Base-by-base conservation (phyloP, 805 yeast species). In the Saccharomycopsis amapae region DNA sequence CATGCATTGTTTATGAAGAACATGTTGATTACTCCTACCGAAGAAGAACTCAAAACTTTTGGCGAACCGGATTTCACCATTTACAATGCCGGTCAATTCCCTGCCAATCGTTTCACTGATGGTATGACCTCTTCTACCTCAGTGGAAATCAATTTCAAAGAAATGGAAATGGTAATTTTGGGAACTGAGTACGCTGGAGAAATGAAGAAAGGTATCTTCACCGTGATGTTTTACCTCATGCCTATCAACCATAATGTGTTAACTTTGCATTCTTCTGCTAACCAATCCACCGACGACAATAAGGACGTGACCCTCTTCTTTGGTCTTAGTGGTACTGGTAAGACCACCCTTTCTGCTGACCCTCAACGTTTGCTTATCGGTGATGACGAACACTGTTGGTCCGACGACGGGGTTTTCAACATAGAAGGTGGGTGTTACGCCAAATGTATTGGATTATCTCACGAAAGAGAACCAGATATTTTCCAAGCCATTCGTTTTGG, bases 341-440 rank as follows among this genome's bases (percentile, higher is more conserved):
- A 90, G 74, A 90, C 98, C 56, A 90, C 98, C 15, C 72, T 90
- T 58, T 85, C 95, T 57, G 97, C 97, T 45, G 97, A 90, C 64
- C 96, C 96, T 50, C 73, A 86, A 69, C 83, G 98, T 68, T 69
- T 76, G 64, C 78, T 90, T 65, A 90, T 90, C 63, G 98, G 98
- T 66, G 98, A 90, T 66, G 98, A 90, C 65, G 98, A 90, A 72
- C 98, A 90, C 73, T 90, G 97, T 74, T 90, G 98, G 98, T 85
- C 97, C 17, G 95, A 90, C 68, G 73, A 84, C 57, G 98, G 98
- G 71, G 97, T 90, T 50, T 90, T 90, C 81, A 93, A 93, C 78
- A 89, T 90, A 61, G 98, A 90, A 73, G 98, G 98, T 68, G 98
- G 98, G 56, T 90, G 98, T 75, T 90, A 90, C 73, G 97, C 97